phyloP scores from a whole-genome alignment of 106 monocot species.

The Allium fistulosum region DNA sequence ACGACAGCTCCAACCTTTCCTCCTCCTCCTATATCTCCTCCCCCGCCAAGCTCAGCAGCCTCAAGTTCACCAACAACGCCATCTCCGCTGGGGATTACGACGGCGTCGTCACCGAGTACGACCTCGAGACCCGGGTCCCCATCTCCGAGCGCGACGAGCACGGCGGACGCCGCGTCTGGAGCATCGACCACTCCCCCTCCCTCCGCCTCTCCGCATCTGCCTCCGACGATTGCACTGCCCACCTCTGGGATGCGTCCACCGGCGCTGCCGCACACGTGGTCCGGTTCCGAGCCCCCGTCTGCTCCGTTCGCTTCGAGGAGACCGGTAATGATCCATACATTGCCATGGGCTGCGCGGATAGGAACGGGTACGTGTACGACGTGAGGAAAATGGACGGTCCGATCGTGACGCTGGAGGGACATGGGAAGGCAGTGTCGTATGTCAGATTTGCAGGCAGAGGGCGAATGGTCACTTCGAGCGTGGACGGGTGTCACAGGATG shows the following conservation, averaged over 20 bases:
- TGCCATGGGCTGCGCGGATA: conserved; percentile 57
- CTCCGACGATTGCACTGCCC: conserved; percentile 67
- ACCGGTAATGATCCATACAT: conserved; percentile 6
- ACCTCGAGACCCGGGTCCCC: conserved; percentile 31
- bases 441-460: conserved; percentile 46
- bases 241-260: conserved; percentile 67
- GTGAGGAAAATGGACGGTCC: conserved; percentile 34
- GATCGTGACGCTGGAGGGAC: conserved; percentile 31
- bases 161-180: conserved; percentile 76
- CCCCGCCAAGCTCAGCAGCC: conserved; percentile 95
- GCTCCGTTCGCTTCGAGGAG: conserved; percentile 72
- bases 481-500: conserved; percentile 57
- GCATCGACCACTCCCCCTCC: conserved; percentile 50
- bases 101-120: conserved; percentile 97
- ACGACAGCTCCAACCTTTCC: conserved; percentile 7
- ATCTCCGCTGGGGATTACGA: conserved; percentile 74
- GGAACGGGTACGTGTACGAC: conserved; percentile 65
- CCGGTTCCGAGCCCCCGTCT: conserved; percentile 24
- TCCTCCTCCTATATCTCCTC: conserved; percentile 58
- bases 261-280: background rate
- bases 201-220: conserved; percentile 39
- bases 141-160: conserved; percentile 88
- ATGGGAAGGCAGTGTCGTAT: conserved; percentile 62
- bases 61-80: conserved; percentile 38
- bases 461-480: conserved; percentile 51